These are phyloP conservation scores for Boletus edulis DNA, from an alignment of 768 basidiomycete genomes.

Conservation along the genomic window DNA sequence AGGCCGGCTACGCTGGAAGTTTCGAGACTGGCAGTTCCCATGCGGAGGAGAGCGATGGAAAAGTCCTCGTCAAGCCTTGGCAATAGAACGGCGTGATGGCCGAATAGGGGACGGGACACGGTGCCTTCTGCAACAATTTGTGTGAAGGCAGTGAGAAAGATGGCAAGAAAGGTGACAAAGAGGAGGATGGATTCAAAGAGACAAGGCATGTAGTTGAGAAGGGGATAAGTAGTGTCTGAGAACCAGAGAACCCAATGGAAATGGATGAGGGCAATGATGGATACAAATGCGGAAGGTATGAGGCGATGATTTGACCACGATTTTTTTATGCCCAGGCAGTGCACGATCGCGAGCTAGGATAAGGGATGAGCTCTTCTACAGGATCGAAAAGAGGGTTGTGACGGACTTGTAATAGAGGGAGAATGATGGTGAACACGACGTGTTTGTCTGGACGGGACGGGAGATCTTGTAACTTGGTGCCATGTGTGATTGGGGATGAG, in stretches of 20 bases:
- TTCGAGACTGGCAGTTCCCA: conserved; percentile 75
- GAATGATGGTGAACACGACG: conserved; percentile 65
- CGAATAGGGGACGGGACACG: conserved; percentile 59
- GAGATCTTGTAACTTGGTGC: conserved; percentile 35
- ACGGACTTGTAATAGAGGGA: conserved; percentile 70
- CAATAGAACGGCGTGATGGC: conserved; percentile 39
- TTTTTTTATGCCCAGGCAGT: conserved; percentile 62
- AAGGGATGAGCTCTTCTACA: neutral
- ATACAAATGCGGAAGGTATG: conserved; percentile 62
- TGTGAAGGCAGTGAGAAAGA: conserved; percentile 58
- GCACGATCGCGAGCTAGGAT: conserved; percentile 57
- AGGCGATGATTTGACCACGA: conserved; percentile 66
- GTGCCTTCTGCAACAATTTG: conserved; percentile 64
- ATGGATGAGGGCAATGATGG: conserved; percentile 58
- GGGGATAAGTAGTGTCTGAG: conserved; percentile 52
- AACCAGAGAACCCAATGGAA: conserved; percentile 62
- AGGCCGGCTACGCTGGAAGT: conserved; percentile 69
- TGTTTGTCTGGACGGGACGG: conserved; percentile 72
- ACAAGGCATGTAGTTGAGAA: conserved; percentile 73
- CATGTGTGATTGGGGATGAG: conserved; percentile 61
- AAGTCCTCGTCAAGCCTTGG: conserved; percentile 72
- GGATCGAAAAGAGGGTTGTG: neutral
- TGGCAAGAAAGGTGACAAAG: conserved; percentile 53
- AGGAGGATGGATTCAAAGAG: conserved; percentile 66
- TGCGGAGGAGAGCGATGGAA: conserved; percentile 63